Conservation (phyloP, 306 rosid genomes). For the Quercus parvula region DNA sequence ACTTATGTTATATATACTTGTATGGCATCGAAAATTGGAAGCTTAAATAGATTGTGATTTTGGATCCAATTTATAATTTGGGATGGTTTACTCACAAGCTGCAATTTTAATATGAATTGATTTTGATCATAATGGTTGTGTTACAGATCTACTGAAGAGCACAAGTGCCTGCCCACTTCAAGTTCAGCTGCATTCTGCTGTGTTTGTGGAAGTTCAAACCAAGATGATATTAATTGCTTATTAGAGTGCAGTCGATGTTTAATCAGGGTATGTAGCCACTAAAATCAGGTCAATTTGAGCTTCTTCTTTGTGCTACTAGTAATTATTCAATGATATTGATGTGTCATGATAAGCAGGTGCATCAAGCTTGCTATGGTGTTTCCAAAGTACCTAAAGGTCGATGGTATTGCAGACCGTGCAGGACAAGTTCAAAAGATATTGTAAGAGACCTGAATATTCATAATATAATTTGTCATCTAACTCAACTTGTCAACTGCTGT, state of each 20-base stretch:
- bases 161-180: conserved; percentile 15
- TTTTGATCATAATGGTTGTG: conserved; percentile 9
- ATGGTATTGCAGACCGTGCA: conserved; percentile 72
- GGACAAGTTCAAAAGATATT: conserved; percentile 45
- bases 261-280: conserved; percentile 42
- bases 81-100: neutral
- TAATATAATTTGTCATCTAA: neutral
- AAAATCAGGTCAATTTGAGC: conserved; percentile 17
- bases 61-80: neutral
- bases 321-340: conserved; percentile 10
- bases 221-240: conserved; percentile 45
- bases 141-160: conserved; percentile 48
- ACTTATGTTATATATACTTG: conserved; percentile 12
- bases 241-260: conserved; percentile 52
- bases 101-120: neutral
- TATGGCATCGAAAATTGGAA: neutral
- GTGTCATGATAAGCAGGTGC: conserved; percentile 47
- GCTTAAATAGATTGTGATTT: neutral
- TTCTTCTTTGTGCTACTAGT: conserved; percentile 11
- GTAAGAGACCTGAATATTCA: conserved; percentile 24
- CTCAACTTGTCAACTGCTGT: neutral
- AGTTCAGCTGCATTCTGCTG: conserved; percentile 53
- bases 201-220: conserved; percentile 58
- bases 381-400: conserved; percentile 50
- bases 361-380: conserved; percentile 69